These are phyloP conservation scores for Fusarium sp. DNA, from an alignment of 2,329 filamentous ascomycete species.

Conservation along the genomic window DNA sequence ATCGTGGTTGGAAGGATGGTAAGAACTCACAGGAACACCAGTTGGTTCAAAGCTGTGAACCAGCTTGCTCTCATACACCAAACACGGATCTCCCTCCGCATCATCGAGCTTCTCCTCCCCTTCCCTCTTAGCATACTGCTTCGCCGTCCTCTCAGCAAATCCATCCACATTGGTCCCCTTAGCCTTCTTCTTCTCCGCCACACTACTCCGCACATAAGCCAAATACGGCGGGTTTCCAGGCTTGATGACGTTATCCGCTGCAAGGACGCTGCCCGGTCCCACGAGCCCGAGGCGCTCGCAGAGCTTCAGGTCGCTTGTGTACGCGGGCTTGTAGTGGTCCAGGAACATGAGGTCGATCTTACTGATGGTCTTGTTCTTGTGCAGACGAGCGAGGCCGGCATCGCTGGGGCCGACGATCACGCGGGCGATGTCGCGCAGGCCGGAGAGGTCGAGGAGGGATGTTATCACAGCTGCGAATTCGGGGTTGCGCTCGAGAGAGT, in stretches of 20 bases:
- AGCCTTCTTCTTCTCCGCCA: conserved; percentile 68
- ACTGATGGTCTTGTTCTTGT: conserved; percentile 64
- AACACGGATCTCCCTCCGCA: conserved; percentile 69
- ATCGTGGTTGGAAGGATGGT: not conserved
- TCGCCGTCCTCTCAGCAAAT: conserved; percentile 60
- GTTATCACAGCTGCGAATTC: conserved; percentile 79
- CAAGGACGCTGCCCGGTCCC: conserved; percentile 71
- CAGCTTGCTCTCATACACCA: conserved; percentile 75
- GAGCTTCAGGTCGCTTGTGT: conserved; percentile 80
- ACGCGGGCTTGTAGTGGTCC: conserved; percentile 84
- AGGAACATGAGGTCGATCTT: conserved; percentile 81
- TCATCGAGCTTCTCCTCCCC: conserved; percentile 56
- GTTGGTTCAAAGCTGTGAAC: conserved; percentile 76
- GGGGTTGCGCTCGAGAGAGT: conserved; percentile 79
- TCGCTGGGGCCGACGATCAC: conserved; percentile 79
- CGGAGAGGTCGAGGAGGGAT: conserved; percentile 79
- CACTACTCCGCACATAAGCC: conserved; percentile 75
- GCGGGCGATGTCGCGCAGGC: conserved; percentile 76
- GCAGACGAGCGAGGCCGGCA: conserved; percentile 72
- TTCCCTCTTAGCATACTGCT: conserved; percentile 69
- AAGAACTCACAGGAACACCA: conserved; percentile 69
- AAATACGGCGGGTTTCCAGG: conserved; percentile 79
- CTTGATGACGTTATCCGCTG: conserved; percentile 78
- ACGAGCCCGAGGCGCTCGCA: conserved; percentile 79
- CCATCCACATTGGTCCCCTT: conserved; percentile 54